Conservation (phyloP, 345 rosid genomes). For the Salix dunnii region DNA sequence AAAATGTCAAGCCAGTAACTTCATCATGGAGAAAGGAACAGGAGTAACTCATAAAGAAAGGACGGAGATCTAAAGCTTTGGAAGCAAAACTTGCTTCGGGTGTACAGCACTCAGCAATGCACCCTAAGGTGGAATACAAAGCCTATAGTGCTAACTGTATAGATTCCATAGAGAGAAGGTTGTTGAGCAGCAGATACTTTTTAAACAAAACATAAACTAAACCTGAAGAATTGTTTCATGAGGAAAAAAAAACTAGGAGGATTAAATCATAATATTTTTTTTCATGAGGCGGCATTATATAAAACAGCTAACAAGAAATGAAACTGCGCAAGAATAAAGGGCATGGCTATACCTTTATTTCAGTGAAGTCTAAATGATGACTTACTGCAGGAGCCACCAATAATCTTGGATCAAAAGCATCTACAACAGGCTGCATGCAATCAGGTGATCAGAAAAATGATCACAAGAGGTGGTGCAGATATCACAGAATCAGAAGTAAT, state of each 20-base stretch:
- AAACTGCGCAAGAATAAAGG: background rate
- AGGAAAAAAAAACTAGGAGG: background rate
- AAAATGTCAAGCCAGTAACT: slow-evolving; percentile 4
- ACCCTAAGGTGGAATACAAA: background rate
- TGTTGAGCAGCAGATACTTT: background rate
- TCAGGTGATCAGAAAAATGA: background rate
- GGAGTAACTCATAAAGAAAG: background rate
- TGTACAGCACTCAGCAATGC: background rate
- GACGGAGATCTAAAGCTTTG: background rate
- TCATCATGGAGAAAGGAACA: background rate
- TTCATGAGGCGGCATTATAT: background rate
- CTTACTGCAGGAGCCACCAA: slow-evolving; percentile 72
- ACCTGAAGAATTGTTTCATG: background rate
- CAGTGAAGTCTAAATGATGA: slow-evolving; percentile 68
- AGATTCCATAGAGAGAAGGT: background rate
- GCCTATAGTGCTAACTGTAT: background rate
- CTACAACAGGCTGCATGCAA: slow-evolving; percentile 82
- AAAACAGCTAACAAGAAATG: background rate
- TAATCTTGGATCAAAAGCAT: slow-evolving; percentile 97
- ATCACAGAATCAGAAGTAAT: background rate
- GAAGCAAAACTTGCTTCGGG: background rate
- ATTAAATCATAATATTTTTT: background rate
- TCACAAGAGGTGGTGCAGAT: background rate
- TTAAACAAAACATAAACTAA: background rate
- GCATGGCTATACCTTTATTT: slow-evolving; percentile 56